Conservation (phyloP, 2,329 filamentous ascomycete genomes). For the Aaosphaeria arxii region DNA sequence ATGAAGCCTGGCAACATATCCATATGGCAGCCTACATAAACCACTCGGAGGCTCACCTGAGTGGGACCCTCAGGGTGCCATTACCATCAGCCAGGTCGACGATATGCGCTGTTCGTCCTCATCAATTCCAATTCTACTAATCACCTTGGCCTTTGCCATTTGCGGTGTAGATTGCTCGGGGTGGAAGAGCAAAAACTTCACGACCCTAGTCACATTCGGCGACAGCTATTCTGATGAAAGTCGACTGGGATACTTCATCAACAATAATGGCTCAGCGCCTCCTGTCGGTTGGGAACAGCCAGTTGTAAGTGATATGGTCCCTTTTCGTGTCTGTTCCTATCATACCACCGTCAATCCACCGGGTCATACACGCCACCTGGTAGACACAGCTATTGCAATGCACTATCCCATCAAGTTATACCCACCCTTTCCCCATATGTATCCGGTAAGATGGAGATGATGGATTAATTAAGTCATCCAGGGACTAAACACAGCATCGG, state of each 20-base stretch:
- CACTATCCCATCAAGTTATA: no score
- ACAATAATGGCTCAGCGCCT: conserved; percentile 55
- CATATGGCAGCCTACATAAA: conserved; percentile 7
- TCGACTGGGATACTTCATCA: conserved; percentile 61
- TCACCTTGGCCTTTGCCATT: conserved; percentile 16
- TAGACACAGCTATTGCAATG: no score
- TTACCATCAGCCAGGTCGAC: conserved; percentile 10
- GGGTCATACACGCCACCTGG: neutral
- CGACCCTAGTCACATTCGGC: conserved; percentile 67
- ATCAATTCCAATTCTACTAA: conserved; percentile 15
- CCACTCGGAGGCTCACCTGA: neutral
- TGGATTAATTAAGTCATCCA: conserved; percentile 3
- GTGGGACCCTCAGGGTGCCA: neutral
- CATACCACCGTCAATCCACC: neutral
- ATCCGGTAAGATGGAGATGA: no score
- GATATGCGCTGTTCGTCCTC: conserved; percentile 18
- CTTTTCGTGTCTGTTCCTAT: neutral
- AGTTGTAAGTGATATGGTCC: conserved; percentile 32
- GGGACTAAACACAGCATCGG: conserved; percentile 56
- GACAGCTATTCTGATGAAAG: conserved; percentile 76
- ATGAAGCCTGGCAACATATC: no score
- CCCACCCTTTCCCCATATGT: no score
- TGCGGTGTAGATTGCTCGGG: conserved; percentile 10
- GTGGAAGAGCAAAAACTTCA: conserved; percentile 50
- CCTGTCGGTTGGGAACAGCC: conserved; percentile 58